A percentile compares a stretch with the other conserved stretches of the same genome.
Conservation (phyloP, 805 yeast genomes). For the Maudiozyma barnettii region DNA sequence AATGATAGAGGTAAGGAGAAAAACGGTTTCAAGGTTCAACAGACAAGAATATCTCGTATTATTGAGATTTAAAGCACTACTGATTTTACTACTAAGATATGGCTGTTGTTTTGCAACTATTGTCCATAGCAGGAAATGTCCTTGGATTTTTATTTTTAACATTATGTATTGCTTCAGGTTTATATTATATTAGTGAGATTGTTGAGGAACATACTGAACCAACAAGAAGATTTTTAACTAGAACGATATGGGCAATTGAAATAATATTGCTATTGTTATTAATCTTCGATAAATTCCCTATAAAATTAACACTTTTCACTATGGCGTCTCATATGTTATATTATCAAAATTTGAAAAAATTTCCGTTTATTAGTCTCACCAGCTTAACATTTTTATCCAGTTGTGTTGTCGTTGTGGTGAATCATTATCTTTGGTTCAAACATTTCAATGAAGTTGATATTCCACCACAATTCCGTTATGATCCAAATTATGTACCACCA, state of each 20-base stretch:
- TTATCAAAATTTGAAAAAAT: slow-evolving; percentile 62
- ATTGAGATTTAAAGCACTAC: too few species aligned
- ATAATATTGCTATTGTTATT: slow-evolving; percentile 45
- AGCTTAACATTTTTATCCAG: slow-evolving; percentile 63
- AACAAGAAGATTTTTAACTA: slow-evolving; percentile 58
- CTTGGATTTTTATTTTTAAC: slow-evolving; percentile 55
- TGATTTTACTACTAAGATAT: too few species aligned
- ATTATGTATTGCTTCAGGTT: slow-evolving; percentile 75
- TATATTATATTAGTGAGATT: slow-evolving; percentile 81
- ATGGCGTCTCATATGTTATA: slow-evolving; percentile 64
- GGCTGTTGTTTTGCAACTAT: slow-evolving; percentile 36
- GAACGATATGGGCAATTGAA: slow-evolving; percentile 56
- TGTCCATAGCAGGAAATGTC: slow-evolving; percentile 52
- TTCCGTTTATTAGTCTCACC: slow-evolving; percentile 73
- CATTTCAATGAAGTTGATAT: slow-evolving; percentile 60
- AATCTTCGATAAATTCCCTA: slow-evolving; percentile 73
- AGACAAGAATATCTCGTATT: too few species aligned
- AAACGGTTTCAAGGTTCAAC: too few species aligned
- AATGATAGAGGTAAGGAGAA: too few species aligned
- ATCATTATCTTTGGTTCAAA: slow-evolving; percentile 86
- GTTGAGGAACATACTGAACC: slow-evolving; percentile 90
- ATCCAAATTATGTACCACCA: slow-evolving; percentile 51
- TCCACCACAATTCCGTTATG: slow-evolving; percentile 57
- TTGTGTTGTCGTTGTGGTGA: slow-evolving; percentile 61
- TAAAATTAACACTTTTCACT: slow-evolving; percentile 55